These are phyloP conservation scores for Chamaecrista fasciculata DNA, from an alignment of 306 rosid species.

Conservation along the genomic window DNA sequence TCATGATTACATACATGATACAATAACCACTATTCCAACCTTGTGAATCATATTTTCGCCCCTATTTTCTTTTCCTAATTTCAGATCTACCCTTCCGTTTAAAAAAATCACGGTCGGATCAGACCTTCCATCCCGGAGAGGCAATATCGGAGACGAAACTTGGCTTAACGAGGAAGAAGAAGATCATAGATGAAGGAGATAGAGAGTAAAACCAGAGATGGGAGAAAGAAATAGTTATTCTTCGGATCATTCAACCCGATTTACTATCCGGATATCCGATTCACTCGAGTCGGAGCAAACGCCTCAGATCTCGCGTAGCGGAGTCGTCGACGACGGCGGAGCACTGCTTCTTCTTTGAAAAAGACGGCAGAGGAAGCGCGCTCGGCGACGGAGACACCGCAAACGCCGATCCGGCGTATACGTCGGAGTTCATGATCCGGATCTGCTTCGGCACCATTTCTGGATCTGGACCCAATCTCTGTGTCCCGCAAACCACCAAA, in stretches of 20 bases:
- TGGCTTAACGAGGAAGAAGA: slow-evolving; percentile 3
- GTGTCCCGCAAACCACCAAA: slow-evolving; percentile 48
- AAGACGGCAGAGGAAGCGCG: slow-evolving; percentile 82
- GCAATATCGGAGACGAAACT: slow-evolving; percentile 2
- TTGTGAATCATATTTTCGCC: slow-evolving; percentile 36
- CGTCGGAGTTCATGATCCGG: slow-evolving; percentile 34
- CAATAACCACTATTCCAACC: not conserved
- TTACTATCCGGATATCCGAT: not conserved
- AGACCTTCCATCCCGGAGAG: slow-evolving; percentile 32
- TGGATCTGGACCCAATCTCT: slow-evolving; percentile 61
- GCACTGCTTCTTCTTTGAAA: slow-evolving; percentile 51
- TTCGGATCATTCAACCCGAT: slow-evolving; percentile 8
- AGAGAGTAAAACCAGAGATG: not conserved
- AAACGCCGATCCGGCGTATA: slow-evolving; percentile 91
- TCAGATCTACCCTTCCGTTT: slow-evolving; percentile 62
- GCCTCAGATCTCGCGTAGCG: slow-evolving; percentile 85
- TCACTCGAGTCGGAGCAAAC: slow-evolving; percentile 71
- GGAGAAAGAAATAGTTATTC: not conserved
- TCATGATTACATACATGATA: not conserved
- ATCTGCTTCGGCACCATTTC: slow-evolving; percentile 45
- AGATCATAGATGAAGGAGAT: slow-evolving; percentile 18
- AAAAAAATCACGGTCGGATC: slow-evolving; percentile 70
- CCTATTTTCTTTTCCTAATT: slow-evolving; percentile 26
- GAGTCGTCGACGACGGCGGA: slow-evolving; percentile 50
- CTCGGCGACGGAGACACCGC: slow-evolving; percentile 80